These are phyloP conservation scores for Tuctoria greenei DNA, from an alignment of 176 grass and related monocot genomes.

Conservation along the genomic window DNA sequence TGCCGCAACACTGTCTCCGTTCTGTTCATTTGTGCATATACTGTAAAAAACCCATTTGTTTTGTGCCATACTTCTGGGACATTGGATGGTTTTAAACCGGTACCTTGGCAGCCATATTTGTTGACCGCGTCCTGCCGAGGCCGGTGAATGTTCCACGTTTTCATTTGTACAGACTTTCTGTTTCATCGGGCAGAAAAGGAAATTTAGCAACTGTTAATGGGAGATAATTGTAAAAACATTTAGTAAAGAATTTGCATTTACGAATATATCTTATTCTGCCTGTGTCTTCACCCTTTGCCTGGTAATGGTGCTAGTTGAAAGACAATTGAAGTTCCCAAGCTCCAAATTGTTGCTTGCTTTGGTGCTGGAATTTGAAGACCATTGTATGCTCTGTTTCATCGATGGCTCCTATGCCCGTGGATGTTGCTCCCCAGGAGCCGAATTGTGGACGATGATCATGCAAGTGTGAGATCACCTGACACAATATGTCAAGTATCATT, in stretches of 20 bases:
- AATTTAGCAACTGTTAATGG: slow-evolving; percentile 51
- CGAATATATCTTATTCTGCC: background rate
- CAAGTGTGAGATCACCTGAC: background rate
- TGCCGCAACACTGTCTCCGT: slow-evolving; percentile 49
- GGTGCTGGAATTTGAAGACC: no score
- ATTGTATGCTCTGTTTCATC: no score
- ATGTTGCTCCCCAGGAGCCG: background rate
- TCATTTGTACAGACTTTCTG: slow-evolving; percentile 77
- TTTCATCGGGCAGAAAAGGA: slow-evolving; percentile 45
- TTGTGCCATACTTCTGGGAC: slow-evolving; percentile 60
- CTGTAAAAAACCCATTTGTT: slow-evolving; percentile 79
- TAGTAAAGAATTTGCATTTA: slow-evolving; percentile 52
- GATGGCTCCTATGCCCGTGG: background rate
- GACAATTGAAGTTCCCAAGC: no score
- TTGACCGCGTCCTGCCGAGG: slow-evolving; percentile 62
- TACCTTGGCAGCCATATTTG: slow-evolving; percentile 75
- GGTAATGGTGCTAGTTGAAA: background rate
- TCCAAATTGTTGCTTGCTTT: background rate
- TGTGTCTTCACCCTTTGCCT: background rate
- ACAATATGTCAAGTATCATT: background rate
- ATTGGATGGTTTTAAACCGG: slow-evolving; percentile 51
- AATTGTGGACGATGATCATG: background rate
- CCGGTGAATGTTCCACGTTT: slow-evolving; percentile 69
- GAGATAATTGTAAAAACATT: slow-evolving; percentile 60
- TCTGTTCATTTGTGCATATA: slow-evolving; percentile 74